These are phyloP conservation scores for Diaporthe vexans DNA, from an alignment of 2,329 filamentous ascomycete genomes.

Conservation along the genomic window DNA sequence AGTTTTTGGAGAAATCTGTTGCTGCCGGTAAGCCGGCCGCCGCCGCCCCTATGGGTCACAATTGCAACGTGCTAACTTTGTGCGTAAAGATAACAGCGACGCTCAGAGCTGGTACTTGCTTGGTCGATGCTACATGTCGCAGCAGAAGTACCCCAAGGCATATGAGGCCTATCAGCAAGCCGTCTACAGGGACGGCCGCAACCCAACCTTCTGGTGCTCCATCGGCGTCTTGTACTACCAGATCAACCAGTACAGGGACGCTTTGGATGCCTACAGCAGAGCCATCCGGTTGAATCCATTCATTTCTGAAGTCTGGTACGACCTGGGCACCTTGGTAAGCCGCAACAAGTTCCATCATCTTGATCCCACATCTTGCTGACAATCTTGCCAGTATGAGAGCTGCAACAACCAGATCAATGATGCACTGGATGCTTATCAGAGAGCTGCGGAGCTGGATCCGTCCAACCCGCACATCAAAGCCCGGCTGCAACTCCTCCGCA, in stretches of 20 bases:
- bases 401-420: constrained; percentile 99
- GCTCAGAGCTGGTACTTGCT: constrained; percentile 99
- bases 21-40: constrained; percentile 78
- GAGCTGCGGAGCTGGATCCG: constrained; percentile 94
- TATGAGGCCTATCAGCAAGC: constrained; percentile 99
- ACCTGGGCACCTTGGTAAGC: constrained; percentile 92
- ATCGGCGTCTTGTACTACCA: constrained; percentile 99
- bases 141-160: constrained; percentile 98
- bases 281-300: constrained; percentile 97
- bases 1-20: constrained; percentile 97
- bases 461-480: constrained; percentile 96
- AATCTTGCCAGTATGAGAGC: constrained; percentile 82
- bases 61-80: constrained; percentile 47
- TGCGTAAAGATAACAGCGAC: constrained; percentile 82
- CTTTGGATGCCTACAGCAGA: constrained; percentile 95
- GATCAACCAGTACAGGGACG: constrained; percentile 99
- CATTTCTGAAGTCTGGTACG: constrained; percentile 99
- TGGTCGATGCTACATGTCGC: constrained; percentile 98
- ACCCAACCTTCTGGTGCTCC: constrained; percentile 99
- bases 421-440: constrained; percentile 94
- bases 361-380: constrained; percentile 43
- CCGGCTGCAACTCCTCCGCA: constrained; percentile 88
- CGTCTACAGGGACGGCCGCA: constrained; percentile 96
- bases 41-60: constrained; percentile 36
- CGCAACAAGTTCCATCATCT: constrained; percentile 43